Evolutionary conservation across 345 rosid genomes (phyloP).

Genomic region (Acer campestre): DNA sequence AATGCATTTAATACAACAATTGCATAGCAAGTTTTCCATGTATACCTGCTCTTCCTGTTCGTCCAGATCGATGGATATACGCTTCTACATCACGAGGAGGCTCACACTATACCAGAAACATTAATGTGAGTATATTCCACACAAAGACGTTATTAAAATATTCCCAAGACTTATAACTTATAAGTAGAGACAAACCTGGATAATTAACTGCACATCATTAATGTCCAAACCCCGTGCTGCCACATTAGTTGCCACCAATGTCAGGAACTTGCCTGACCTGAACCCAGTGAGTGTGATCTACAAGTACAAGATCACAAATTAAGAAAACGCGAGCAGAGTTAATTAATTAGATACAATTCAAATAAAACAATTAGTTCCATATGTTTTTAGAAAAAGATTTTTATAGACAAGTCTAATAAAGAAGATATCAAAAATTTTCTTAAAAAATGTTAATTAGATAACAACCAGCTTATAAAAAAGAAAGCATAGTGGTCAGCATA

Average conservation of each 20-base stretch:
- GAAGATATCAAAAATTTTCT: neutral
- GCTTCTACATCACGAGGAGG: slow-evolving; percentile 99
- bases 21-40: neutral
- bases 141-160: neutral
- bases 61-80: slow-evolving; percentile 96
- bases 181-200: slow-evolving; percentile 61
- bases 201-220: slow-evolving; percentile 90
- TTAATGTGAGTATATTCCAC: neutral
- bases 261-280: slow-evolving; percentile 86
- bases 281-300: slow-evolving; percentile 91
- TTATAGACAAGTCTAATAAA: slow-evolving; percentile 1
- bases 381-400: neutral
- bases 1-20: neutral
- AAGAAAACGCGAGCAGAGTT: neutral
- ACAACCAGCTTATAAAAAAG: neutral
- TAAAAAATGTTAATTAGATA: neutral
- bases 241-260: slow-evolving; percentile 93
- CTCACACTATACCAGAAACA: slow-evolving; percentile 63
- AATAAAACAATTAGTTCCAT: neutral
- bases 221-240: slow-evolving; percentile 99
- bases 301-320: slow-evolving; percentile 21
- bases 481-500: neutral
- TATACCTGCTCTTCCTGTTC: slow-evolving; percentile 98
- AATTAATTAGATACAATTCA: neutral
- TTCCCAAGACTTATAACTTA: neutral